Percentiles rank a stretch among this genome's conserved stretches.
phyloP scores from a whole-genome alignment of 768 basidiomycete genomes.

The Hericium erinaceus region DNA sequence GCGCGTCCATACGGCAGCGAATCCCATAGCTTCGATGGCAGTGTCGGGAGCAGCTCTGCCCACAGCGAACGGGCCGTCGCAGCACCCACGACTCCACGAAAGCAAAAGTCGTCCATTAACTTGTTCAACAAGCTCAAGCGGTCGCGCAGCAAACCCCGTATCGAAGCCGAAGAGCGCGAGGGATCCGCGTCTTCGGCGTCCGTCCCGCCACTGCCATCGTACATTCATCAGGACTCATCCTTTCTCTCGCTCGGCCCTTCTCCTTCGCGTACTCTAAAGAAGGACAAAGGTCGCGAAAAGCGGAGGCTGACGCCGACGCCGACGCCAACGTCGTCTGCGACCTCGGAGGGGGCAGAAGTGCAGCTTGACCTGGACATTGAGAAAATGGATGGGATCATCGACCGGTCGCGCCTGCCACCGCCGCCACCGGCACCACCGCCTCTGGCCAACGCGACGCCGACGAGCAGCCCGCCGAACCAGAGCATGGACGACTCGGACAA shows the following conservation, averaged over 20 bases:
- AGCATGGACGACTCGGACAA: constrained; percentile 29
- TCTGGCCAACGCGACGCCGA: not conserved
- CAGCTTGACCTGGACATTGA: constrained; percentile 61
- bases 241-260: constrained; percentile 19
- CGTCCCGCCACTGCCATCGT: constrained; percentile 12
- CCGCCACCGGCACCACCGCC: not conserved
- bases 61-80: constrained; percentile 18
- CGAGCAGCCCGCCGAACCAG: constrained; percentile 32
- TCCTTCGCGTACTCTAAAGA: constrained; percentile 11
- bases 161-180: constrained; percentile 31
- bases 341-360: constrained; percentile 29
- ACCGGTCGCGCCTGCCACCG: constrained; percentile 26
- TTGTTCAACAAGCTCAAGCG: constrained; percentile 31
- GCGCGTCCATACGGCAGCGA: constrained; percentile 19
- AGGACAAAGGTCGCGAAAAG: constrained; percentile 21
- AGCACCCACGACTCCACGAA: constrained; percentile 29
- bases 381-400: constrained; percentile 76
- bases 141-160: constrained; percentile 31
- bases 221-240: constrained; percentile 7
- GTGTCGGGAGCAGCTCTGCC: constrained; percentile 24
- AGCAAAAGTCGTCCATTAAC: constrained; percentile 38
- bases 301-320: constrained; percentile 22
- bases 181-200: constrained; percentile 16
- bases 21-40: constrained; percentile 17
- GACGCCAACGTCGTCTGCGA: constrained; percentile 21